Evolutionary conservation across 768 basidiomycete genomes (phyloP).

Genomic region (Paxillus involutus): DNA sequence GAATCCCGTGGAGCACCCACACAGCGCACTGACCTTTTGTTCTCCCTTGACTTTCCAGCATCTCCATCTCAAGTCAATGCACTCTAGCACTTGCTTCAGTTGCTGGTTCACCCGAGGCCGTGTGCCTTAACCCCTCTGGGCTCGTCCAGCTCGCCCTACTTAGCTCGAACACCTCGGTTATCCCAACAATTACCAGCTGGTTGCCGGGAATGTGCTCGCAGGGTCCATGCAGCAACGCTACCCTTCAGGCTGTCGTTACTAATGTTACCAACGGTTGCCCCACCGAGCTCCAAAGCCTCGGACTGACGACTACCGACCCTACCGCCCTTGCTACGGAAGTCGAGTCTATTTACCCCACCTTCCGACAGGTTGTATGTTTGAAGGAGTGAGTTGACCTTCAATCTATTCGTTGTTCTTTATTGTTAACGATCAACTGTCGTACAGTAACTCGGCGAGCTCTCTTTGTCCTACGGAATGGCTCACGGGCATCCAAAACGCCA

Average conservation of each 20-base stretch:
- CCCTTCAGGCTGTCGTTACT: constrained; percentile 52
- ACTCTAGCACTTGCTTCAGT: constrained; percentile 44
- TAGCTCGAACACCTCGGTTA: constrained; percentile 32
- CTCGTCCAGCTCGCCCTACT: constrained; percentile 28
- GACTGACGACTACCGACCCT: constrained; percentile 15
- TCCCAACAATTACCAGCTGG: constrained; percentile 57
- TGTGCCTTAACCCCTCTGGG: constrained; percentile 41
- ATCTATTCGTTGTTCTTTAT: not conserved
- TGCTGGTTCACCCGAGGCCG: constrained; percentile 33
- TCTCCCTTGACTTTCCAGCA: constrained; percentile 12
- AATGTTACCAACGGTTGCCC: constrained; percentile 56
- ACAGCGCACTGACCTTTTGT: not conserved
- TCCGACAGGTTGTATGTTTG: constrained; percentile 58
- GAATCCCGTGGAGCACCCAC: not conserved
- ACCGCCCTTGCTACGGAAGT: constrained; percentile 37
- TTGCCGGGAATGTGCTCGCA: constrained; percentile 53
- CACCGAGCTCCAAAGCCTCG: constrained; percentile 34
- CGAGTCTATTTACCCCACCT: constrained; percentile 55
- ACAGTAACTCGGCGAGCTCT: constrained; percentile 36
- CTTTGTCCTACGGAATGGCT: constrained; percentile 63
- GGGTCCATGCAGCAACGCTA: constrained; percentile 56
- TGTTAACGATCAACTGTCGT: constrained; percentile 1
- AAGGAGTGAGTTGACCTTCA: constrained; percentile 51
- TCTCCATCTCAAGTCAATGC: constrained; percentile 39
- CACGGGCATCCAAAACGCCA: constrained; percentile 45